Evolutionary conservation across 164 flowering plant genomes (phyloP), one percentile per base, ranked within the genome.

Genomic region (Cinnamomum chago): DNA sequence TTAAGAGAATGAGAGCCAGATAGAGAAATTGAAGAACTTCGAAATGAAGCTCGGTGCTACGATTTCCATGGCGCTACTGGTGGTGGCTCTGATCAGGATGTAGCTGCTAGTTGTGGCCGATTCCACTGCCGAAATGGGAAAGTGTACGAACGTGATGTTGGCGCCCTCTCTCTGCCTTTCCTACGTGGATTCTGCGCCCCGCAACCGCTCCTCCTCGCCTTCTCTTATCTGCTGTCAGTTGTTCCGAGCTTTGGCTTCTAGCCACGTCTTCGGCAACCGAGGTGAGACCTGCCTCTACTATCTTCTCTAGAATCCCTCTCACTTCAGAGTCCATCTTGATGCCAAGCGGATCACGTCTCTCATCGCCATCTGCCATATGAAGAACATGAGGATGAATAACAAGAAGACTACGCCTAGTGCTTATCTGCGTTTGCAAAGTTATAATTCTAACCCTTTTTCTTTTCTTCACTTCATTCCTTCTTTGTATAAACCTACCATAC

Each of bases 321-420:
- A 3, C 65, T 65, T 71, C 23, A 66, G 73, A n/a, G 58, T 71
- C 50, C 73, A 24, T 20, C 35, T 71, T 24, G 58, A 58, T 3
- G 2, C 35, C 73, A 17, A 35, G 23, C 50, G 25, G 12, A 20
- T 71, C 23, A 33, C 30, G 11, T 15, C 64, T 25, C 73, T 71
- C 40, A 28, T 40, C 2, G 5, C 73, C 40, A 50, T 58, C 65
- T 71, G 52, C 20, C 0, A 30, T 30, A 30, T 0, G 35, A 30
- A 23, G 50, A 65, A 65, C 25, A 65, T n/a, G 25, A 25, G 14
- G 15, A 30, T 30, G 35, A 30, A 30, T 30, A 30, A 30, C 35
- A 30, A 5, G 35, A 30, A 30, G 0, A 30, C 35, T 0, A n/a
- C n/a, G 3, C 67, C 3, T 24, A n/a, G 14, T 23, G 22, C 12